Percentiles rank a stretch among this genome's conserved stretches.
Evolutionary conservation across 2,329 filamentous ascomycete genomes (phyloP).

Genomic region (Ophiostoma fasciatum): DNA sequence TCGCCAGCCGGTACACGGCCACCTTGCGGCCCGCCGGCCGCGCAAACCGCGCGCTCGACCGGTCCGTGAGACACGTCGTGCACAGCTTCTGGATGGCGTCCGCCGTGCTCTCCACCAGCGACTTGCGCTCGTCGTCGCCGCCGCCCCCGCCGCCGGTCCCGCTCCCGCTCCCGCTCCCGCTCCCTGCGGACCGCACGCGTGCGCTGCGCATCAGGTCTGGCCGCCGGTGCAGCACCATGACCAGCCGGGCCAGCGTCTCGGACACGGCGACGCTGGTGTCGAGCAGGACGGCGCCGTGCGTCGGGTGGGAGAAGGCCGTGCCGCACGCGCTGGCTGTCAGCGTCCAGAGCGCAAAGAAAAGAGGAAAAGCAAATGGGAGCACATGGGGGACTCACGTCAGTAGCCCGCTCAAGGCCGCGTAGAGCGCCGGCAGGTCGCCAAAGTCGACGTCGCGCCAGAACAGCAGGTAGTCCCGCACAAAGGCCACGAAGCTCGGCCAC

Average conservation of each 20-base stretch:
- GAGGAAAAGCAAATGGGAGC: background rate
- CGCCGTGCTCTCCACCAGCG: conserved; percentile 73
- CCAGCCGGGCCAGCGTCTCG: conserved; percentile 64
- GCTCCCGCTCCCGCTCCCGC: conserved; percentile 24
- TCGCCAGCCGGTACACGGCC: conserved; percentile 84
- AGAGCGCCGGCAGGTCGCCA: conserved; percentile 58
- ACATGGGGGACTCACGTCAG: conserved; percentile 7
- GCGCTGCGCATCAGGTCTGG: conserved; percentile 63
- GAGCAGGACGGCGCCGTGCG: conserved; percentile 67
- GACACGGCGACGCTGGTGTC: conserved; percentile 73
- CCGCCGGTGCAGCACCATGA: conserved; percentile 67
- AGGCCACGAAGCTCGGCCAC: conserved; percentile 65
- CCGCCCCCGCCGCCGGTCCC: conserved; percentile 34
- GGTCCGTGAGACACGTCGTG: conserved; percentile 74
- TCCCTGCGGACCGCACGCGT: conserved; percentile 32
- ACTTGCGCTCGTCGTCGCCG: conserved; percentile 55
- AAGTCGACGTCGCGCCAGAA: conserved; percentile 73
- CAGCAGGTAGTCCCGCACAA: conserved; percentile 66
- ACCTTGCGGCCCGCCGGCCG: conserved; percentile 71
- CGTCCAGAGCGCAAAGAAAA: background rate
- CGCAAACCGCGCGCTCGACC: conserved; percentile 49
- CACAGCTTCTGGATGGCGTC: conserved; percentile 86
- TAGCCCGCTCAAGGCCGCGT: conserved; percentile 57
- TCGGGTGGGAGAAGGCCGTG: conserved; percentile 64
- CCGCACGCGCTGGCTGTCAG: conserved; percentile 51